Base-by-base conservation (phyloP, 2,329 filamentous ascomycete species). In the Rugonectria rugulosa region DNA sequence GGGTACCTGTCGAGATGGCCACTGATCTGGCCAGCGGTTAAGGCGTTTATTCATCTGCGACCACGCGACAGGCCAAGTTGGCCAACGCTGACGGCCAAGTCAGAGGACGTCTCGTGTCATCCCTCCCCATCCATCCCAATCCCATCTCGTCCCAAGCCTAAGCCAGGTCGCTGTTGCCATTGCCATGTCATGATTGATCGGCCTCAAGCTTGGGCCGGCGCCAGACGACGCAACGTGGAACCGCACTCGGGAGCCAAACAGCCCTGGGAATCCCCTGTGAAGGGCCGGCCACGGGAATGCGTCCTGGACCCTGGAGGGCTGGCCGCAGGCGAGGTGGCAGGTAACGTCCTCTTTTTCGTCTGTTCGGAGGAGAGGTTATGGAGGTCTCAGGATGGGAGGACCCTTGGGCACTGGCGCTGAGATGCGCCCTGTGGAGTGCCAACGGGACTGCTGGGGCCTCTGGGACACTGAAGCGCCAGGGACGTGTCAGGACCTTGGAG, bases 381-480 rank as follows among this genome's bases (percentile, higher is more conserved):
- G n/a, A n/a, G n/a, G 48, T 44, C 48, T 56, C 24, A 55, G 43
- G 53, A 60, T 59, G 64, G 64, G 57, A 61, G 50, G 57, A 62
- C 61, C 64, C 56, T 62, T 66, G 63, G 50, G 55, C 37, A 62
- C 52, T 66, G 63, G 65, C 65, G 65, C 55, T 65, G 63, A 46
- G 65, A 66, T 67, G 62, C 63, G 64, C 60, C 62, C 58, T 55
- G 65, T 68, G 65, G 65, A 61, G 58, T 24, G 52, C 29, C 17
- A 44, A 42, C 24, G 40, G 40, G 41, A 53, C 54, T 38, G 49
- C 56, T 46, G 54, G 63, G 62, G 54, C 32, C 24, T 38, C 50
- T 27, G 44, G 45, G 49, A 41, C 46, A 48, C 19, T 40, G 41
- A 53, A 48, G 46, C 46, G 58, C 54, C 50, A 54, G 54, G 57